Percentiles rank a stretch among this genome's conserved stretches.
Evolutionary conservation across 768 basidiomycete species (phyloP).

Genomic region (Boletus coccyginus): DNA sequence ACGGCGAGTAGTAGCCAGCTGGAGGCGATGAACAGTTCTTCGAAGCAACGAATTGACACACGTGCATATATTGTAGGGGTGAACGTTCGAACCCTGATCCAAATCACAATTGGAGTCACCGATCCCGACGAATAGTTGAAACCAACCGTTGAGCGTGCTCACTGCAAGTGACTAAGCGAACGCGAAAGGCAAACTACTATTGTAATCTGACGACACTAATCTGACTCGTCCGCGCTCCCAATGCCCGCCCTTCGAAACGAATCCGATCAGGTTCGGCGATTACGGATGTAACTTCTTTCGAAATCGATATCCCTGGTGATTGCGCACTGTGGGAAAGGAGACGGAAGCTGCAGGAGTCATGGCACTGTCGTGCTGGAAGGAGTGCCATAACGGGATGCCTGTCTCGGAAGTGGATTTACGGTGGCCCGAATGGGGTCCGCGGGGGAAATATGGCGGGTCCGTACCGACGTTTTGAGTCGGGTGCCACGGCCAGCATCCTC

Average conservation of each 20-base stretch:
- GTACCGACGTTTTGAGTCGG: conserved; percentile 1
- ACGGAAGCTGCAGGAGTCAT: neutral
- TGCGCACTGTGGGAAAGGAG: neutral
- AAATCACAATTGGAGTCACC: neutral
- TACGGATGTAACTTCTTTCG: neutral
- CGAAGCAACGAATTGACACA: conserved; percentile 6
- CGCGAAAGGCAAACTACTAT: neutral
- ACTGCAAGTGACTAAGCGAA: conserved; percentile 1
- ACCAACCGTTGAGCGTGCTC: conserved; percentile 2
- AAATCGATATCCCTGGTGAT: neutral
- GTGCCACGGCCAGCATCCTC: neutral
- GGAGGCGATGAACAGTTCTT: conserved; percentile 3
- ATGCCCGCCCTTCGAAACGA: neutral
- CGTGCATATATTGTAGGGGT: conserved; percentile 7
- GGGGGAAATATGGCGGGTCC: neutral
- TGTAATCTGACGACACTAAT: neutral
- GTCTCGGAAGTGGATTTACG: neutral
- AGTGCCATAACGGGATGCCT: neutral
- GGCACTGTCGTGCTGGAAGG: neutral
- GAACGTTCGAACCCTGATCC: conserved; percentile 9
- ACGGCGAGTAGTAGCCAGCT: neutral
- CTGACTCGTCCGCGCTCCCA: neutral
- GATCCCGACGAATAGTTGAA: neutral
- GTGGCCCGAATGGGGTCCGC: neutral
- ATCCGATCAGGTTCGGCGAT: conserved; percentile 13